phyloP scores from a whole-genome alignment of 2,329 filamentous ascomycete species.

The Allantophomopsis cytisporea region DNA sequence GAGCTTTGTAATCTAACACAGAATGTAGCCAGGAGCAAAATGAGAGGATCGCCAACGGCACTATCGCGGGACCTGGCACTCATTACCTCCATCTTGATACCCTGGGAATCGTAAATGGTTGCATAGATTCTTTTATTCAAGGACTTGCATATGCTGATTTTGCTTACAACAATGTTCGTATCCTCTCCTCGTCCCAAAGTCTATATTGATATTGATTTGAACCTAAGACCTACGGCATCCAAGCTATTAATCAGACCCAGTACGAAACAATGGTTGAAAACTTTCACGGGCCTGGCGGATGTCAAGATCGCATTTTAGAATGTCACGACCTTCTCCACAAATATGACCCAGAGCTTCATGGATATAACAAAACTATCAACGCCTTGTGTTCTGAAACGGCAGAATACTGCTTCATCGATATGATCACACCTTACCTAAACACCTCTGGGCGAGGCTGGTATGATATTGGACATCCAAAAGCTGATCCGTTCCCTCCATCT shows the following conservation, averaged over 20 bases:
- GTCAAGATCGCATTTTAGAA: slow-evolving; percentile 31
- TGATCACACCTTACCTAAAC: background rate
- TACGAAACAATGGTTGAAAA: slow-evolving; percentile 26
- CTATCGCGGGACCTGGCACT: slow-evolving; percentile 29
- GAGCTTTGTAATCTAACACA: slow-evolving; percentile 21
- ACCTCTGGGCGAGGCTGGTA: slow-evolving; percentile 28
- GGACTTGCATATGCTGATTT: slow-evolving; percentile 12
- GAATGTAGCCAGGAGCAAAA: slow-evolving; percentile 47
- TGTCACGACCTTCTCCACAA: slow-evolving; percentile 29
- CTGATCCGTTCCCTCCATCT: slow-evolving; percentile 3
- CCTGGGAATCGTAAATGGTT: slow-evolving; percentile 56
- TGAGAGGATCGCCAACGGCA: slow-evolving; percentile 30
- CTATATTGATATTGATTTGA: slow-evolving; percentile 10
- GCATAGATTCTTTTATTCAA: slow-evolving; percentile 47
- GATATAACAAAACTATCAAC: slow-evolving; percentile 25
- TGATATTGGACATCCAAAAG: slow-evolving; percentile 12
- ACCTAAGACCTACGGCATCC: slow-evolving; percentile 44
- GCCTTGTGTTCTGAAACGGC: slow-evolving; percentile 11
- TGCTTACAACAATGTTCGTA: slow-evolving; percentile 17
- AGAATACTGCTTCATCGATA: background rate
- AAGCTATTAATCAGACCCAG: slow-evolving; percentile 30
- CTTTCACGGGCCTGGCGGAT: slow-evolving; percentile 30
- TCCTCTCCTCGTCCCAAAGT: background rate
- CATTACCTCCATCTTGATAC: slow-evolving; percentile 43
- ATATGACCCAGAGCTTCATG: slow-evolving; percentile 31